phyloP scores from a whole-genome alignment of 768 basidiomycete species.

The Daedaleopsis nitida region DNA sequence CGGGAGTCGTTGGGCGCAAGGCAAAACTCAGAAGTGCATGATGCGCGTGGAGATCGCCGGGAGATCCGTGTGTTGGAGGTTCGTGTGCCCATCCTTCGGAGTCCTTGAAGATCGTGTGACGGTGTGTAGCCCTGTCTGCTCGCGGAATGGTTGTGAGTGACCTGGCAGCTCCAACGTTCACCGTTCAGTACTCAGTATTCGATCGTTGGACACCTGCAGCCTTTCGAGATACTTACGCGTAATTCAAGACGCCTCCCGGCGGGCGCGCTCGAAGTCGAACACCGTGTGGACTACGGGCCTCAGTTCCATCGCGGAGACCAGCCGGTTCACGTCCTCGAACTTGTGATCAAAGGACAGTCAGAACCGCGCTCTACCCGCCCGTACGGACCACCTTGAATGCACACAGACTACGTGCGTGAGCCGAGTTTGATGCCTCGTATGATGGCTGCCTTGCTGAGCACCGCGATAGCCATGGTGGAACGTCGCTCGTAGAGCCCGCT shows the following conservation, averaged over 20 bases:
- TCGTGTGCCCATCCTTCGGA: too few species aligned
- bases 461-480: slow-evolving; percentile 20
- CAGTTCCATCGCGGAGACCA: slow-evolving; percentile 46
- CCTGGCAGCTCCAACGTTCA: too few species aligned
- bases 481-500: slow-evolving; percentile 16
- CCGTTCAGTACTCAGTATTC: slow-evolving; percentile 1
- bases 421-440: slow-evolving; percentile 59
- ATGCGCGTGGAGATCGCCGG: too few species aligned
- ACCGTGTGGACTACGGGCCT: slow-evolving; percentile 58
- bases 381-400: slow-evolving; percentile 28
- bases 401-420: slow-evolving; percentile 55
- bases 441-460: slow-evolving; percentile 30
- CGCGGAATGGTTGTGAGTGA: too few species aligned
- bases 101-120: too few species aligned
- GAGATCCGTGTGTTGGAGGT: too few species aligned
- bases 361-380: slow-evolving; percentile 14
- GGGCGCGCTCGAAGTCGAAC: slow-evolving; percentile 56
- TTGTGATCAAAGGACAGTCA: slow-evolving; percentile 40
- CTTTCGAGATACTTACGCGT: slow-evolving; percentile 52
- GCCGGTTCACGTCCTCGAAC: slow-evolving; percentile 54
- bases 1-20: too few species aligned
- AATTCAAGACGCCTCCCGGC: slow-evolving; percentile 52
- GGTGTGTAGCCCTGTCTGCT: too few species aligned
- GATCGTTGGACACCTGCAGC: slow-evolving; percentile 42
- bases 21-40: too few species aligned